Evolutionary conservation across 768 basidiomycete genomes (phyloP).

Genomic region (Amanita brunnescens): DNA sequence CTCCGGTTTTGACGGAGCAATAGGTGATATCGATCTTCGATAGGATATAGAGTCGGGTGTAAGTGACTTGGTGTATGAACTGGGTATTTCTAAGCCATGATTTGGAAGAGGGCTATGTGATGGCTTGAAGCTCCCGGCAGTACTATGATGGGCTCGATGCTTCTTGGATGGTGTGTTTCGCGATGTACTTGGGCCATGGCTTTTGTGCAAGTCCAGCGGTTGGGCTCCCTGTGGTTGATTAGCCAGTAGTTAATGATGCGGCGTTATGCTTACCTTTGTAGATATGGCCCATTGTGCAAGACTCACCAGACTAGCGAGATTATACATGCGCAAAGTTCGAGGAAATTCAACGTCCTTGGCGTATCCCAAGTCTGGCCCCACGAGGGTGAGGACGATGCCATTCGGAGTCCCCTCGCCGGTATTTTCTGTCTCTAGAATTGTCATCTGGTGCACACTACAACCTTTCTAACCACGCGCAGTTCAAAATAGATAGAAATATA

Average conservation of each 20-base stretch:
- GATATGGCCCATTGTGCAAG: constrained; percentile 68
- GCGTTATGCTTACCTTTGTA: constrained; percentile 52
- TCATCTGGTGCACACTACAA: constrained; percentile 67
- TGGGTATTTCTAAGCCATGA: constrained; percentile 18
- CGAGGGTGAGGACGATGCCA: constrained; percentile 71
- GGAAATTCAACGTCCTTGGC: constrained; percentile 47
- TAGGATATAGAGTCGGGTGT: constrained; percentile 8
- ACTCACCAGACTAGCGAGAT: constrained; percentile 62
- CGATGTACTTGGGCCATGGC: constrained; percentile 31
- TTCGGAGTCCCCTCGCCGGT: constrained; percentile 42
- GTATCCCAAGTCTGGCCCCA: constrained; percentile 52
- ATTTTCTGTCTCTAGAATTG: constrained; percentile 62
- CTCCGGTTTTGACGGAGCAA: constrained; percentile 13
- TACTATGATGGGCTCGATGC: constrained; percentile 45
- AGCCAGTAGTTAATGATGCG: constrained; percentile 3
- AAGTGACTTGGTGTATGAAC: constrained; percentile 28
- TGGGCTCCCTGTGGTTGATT: constrained; percentile 35
- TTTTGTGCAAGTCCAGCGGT: constrained; percentile 52
- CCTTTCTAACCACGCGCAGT: not conserved
- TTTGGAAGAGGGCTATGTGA: constrained; percentile 9
- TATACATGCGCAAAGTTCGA: constrained; percentile 73
- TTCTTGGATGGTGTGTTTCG: constrained; percentile 40
- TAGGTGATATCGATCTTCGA: constrained; percentile 10
- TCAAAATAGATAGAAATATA: constrained; percentile 21
- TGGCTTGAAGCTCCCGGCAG: constrained; percentile 57